Evolutionary conservation across 176 grass and related monocot species (phyloP).

Genomic region (Metroxylon sagu): DNA sequence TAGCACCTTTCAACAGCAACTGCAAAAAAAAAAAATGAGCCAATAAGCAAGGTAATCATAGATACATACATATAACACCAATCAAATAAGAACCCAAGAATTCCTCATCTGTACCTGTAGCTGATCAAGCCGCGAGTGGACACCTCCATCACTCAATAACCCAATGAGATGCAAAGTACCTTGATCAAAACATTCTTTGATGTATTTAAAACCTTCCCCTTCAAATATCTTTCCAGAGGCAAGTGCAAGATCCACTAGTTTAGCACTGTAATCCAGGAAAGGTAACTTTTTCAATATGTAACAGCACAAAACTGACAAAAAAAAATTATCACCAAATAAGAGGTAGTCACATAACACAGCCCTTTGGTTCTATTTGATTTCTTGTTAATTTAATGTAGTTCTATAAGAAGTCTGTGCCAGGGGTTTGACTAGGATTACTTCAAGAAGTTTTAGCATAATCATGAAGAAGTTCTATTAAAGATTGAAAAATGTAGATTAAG

Average conservation of each 20-base stretch:
- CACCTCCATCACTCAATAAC: conserved; percentile 93
- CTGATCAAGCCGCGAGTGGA: conserved; percentile 95
- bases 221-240: conserved; percentile 81
- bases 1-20: conserved; percentile 88
- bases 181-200: conserved; percentile 72
- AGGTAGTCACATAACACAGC: not conserved
- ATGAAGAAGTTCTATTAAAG: too few relatives aligned
- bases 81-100: too few relatives aligned
- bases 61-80: too few relatives aligned
- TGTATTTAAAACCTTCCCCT: conserved; percentile 87
- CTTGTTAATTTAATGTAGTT: too few relatives aligned
- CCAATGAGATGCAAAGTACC: conserved; percentile 91
- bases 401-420: too few relatives aligned
- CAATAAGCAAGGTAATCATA: too few relatives aligned
- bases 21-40: conserved; percentile 28
- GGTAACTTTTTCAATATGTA: conserved; percentile 9
- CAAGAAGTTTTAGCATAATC: too few relatives aligned
- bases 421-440: too few relatives aligned
- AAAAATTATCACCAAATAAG: not conserved
- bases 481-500: too few relatives aligned
- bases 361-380: too few relatives aligned
- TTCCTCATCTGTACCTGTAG: conserved; percentile 42
- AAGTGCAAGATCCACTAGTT: conserved; percentile 87
- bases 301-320: not conserved
- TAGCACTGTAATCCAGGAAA: conserved; percentile 42